A percentile compares a stretch with the other conserved stretches of the same genome.
These are phyloP conservation scores for Eutreptiella sp. DNA, from an alignment of 208 protist species.

Conservation along the genomic window DNA sequence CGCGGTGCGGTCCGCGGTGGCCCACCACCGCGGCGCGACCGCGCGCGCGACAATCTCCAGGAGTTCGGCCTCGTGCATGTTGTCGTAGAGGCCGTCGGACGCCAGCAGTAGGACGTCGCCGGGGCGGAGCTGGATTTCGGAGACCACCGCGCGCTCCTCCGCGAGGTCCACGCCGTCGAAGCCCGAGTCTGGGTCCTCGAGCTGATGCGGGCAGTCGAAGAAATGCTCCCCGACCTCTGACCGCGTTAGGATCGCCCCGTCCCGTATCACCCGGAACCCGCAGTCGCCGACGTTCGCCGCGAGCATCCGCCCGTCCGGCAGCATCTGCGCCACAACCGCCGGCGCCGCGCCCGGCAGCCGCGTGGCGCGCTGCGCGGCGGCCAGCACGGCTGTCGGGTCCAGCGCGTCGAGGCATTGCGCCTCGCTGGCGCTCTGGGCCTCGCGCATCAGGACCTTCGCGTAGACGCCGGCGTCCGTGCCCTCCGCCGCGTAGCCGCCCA, in stretches of 20 bases:
- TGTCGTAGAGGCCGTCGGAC: slow-evolving; percentile 71
- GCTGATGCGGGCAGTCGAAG: slow-evolving; percentile 75
- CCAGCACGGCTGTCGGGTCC: slow-evolving; percentile 46
- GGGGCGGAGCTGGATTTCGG: no score
- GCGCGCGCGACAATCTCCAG: slow-evolving; percentile 47
- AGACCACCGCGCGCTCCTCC: no score
- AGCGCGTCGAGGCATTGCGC: slow-evolving; percentile 46
- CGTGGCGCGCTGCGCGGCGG: slow-evolving; percentile 38
- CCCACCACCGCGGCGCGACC: slow-evolving; percentile 41
- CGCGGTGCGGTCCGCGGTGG: slow-evolving; percentile 54
- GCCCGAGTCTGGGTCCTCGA: slow-evolving; percentile 56
- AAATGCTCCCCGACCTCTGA: slow-evolving; percentile 63
- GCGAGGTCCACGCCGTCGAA: slow-evolving; percentile 55
- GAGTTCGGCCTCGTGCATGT: slow-evolving; percentile 58
- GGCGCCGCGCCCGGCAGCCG: slow-evolving; percentile 63
- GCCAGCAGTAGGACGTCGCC: slow-evolving; percentile 64
- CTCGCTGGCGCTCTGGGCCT: slow-evolving; percentile 46
- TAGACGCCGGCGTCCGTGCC: slow-evolving; percentile 65
- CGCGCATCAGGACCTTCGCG: slow-evolving; percentile 66
- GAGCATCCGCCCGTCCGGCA: slow-evolving; percentile 54
- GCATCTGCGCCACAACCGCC: slow-evolving; percentile 54
- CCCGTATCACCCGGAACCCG: slow-evolving; percentile 55
- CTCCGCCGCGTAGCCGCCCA: slow-evolving; percentile 60
- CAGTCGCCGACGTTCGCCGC: slow-evolving; percentile 79
- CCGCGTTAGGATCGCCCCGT: slow-evolving; percentile 52